Percentiles rank a stretch among this genome's conserved stretches.
phyloP scores from a whole-genome alignment of 1,139 yeast genomes.

The Hyphopichia pseudoburtonii region DNA sequence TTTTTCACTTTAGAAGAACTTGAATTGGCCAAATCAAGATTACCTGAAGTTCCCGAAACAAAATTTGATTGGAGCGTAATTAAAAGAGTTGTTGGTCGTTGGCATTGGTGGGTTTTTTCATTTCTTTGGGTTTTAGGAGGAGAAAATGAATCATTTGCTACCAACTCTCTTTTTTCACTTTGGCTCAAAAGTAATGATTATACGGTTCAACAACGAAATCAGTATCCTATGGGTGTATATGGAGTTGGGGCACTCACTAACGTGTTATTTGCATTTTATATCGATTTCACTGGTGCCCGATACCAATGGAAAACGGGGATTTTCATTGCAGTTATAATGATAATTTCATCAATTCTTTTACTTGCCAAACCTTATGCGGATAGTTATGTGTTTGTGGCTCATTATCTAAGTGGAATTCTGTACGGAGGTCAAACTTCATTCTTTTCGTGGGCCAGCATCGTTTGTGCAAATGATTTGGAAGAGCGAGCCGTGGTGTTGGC shows the following conservation, averaged over 20 bases:
- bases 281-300: constrained; percentile 49
- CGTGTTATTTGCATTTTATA: constrained; percentile 43
- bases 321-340: constrained; percentile 36
- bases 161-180: constrained; percentile 53
- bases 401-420: constrained; percentile 51
- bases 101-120: constrained; percentile 62
- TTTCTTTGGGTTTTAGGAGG: constrained; percentile 61
- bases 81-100: constrained; percentile 49
- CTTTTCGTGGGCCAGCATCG: constrained; percentile 62
- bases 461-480: constrained; percentile 53
- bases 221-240: constrained; percentile 57
- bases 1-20: constrained; percentile 39
- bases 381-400: constrained; percentile 49
- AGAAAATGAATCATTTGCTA: constrained; percentile 54
- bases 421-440: constrained; percentile 60
- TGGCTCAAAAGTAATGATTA: constrained; percentile 48
- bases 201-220: constrained; percentile 48
- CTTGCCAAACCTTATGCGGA: constrained; percentile 30
- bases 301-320: constrained; percentile 52
- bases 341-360: constrained; percentile 47
- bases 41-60: constrained; percentile 37
- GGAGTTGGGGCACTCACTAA: constrained; percentile 55
- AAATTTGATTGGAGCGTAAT: constrained; percentile 43
- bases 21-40: constrained; percentile 34
- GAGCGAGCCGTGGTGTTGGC: constrained; percentile 59